Evolutionary conservation across 495 filamentous ascomycete genomes (phyloP), one percentile per base, ranked within the genome.

Genomic region (Aspergillus heteromorphus): DNA sequence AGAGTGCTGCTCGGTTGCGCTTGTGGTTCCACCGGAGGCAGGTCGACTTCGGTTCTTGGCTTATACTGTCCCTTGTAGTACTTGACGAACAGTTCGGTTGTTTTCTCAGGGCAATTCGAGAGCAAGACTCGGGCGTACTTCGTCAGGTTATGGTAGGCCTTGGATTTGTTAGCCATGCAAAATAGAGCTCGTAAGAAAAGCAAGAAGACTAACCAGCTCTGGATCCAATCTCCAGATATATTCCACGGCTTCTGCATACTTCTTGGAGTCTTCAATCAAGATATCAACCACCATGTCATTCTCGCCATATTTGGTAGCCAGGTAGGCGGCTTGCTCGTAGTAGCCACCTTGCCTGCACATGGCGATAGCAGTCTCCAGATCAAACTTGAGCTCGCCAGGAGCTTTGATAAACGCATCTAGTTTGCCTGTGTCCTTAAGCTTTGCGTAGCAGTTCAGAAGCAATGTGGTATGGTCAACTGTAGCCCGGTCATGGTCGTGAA

Each of bases 291-390:
- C 93, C 54, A 96, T 79, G 29, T 95, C 91, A 61, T 93, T 88
- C 64, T 98, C 95, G 6, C 88, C 84, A 64, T 97, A 92, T 64
- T 96, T 95, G 51, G 90, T 89, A 10, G 93, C 92, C 43, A 98
- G 79, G 64, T 93, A 97, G 2, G 93, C 95, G 7, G 93, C 93
- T 72, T 98, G 93, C 56, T 96, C 89, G 64, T 86, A 92, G 67
- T 98, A 98, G n/a, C 95, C 91, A 19, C 91, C 95, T 72, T 98
- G 93, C 16, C 95, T 83, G 61, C 93, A 98, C 93, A 98, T 97
- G 4, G 86, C 83, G 48, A 97, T 98, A 2, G 95, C 95, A 6
- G 95, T 98, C 56, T 97, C 93, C 7, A 97, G 76, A 70, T 98
- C 93, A 67, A 98, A 97, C 60, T 93, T 97, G 30, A 95, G 79